phyloP scores from a whole-genome alignment of 495 filamentous ascomycete species.

The Letharia lupina region DNA sequence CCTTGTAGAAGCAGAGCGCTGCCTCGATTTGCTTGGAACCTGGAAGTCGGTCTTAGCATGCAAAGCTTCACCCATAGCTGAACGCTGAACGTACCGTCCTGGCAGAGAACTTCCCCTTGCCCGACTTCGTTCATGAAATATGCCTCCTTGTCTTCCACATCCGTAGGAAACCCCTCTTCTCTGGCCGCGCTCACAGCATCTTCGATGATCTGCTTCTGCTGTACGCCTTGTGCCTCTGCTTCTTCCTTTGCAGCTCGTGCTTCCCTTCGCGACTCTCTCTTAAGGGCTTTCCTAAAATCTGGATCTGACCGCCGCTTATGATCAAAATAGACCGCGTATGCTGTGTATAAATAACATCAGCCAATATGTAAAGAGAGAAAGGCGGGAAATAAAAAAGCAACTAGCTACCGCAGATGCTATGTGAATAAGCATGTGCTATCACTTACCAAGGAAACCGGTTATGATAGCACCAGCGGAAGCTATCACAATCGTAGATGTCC shows the following conservation, averaged over 20 bases:
- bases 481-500: conserved; percentile 64
- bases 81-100: conserved; percentile 47
- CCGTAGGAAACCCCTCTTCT: conserved; percentile 82
- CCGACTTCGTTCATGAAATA: conserved; percentile 96
- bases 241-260: conserved; percentile 70
- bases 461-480: conserved; percentile 63
- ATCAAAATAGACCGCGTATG: conserved; percentile 91
- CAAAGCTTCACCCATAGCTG: background rate
- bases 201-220: conserved; percentile 66
- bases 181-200: conserved; percentile 64
- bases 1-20: conserved; percentile 92
- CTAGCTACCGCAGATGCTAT: background rate
- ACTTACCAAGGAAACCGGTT: conserved; percentile 67
- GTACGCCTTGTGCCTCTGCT: conserved; percentile 54
- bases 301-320: conserved; percentile 80
- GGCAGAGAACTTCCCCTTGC: conserved; percentile 67
- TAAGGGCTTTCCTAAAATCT: conserved; percentile 76
- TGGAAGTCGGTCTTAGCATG: conserved; percentile 33
- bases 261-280: conserved; percentile 70
- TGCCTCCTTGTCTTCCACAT: conserved; percentile 81
- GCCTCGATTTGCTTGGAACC: conserved; percentile 70
- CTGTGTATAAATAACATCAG: conserved; percentile 27
- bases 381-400: background rate
- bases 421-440: background rate
- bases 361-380: background rate